Base-by-base conservation (phyloP, 306 rosid genomes). In the Leucaena leucocephala region DNA sequence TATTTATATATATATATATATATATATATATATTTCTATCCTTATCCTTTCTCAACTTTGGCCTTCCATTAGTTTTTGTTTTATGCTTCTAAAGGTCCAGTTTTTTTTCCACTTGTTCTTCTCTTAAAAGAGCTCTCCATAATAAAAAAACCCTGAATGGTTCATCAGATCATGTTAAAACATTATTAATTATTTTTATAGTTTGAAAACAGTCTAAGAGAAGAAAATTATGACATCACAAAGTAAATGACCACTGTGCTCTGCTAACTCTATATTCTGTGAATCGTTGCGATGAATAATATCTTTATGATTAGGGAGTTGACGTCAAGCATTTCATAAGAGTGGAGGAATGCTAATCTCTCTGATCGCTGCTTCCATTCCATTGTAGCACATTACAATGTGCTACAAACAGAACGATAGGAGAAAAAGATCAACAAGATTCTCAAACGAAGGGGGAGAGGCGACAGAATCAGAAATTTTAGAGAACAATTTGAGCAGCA, bases 321-420 rank as follows among this genome's bases (percentile, higher is more conserved):
- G 62, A 71, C 44, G 42, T 3, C 45, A 66, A 67, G 72, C 10
- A 49, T 49, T 49, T 50, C 76, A 71, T 34, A 71, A 34, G 61
- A 48, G 15, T 14, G 75, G 38, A 33, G 43, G 65, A 50, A 52
- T 72, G 35, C 2, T 8, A 72, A 52, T 72, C 76, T 52, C 16
- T 72, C 52, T 19, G n/a, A 19, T 8, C 49, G 22, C 35, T 72
- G 61, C 39, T 19, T 19, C 33, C 38, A 19, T 11, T 58, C n/a
- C n/a, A n/a, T n/a, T n/a, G n/a, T n/a, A 27, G 27, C 27, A 27
- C 27, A 1, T 27, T 27, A 27, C 27, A 27, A 27, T 0, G 27
- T 27, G 27, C 27, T 27, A 27, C 27, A 27, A 27, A 27, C 27
- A 27, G 27, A 27, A 27, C 27, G 27, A 27, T 27, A 27, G 27